Conservation (phyloP, 139 green algal species). For the Micromonas commoda region DNA sequence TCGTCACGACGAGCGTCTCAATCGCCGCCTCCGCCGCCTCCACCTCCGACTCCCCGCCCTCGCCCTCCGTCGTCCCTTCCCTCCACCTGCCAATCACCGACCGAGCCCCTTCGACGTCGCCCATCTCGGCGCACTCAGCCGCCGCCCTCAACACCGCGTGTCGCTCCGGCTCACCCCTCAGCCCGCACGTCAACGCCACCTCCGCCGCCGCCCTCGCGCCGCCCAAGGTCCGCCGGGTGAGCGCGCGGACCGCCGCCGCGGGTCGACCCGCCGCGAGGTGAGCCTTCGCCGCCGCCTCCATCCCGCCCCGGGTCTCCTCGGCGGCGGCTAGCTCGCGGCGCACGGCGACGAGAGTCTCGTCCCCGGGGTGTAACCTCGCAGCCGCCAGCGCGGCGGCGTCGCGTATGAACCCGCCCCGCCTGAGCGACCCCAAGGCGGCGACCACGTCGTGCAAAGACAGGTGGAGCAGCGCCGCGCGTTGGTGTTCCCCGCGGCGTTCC, state of each 20-base stretch:
- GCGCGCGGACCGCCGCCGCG: neutral
- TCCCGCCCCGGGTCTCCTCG: conserved; percentile 9
- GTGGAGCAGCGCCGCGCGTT: neutral
- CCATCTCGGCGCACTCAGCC: neutral
- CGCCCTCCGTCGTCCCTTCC: too few species aligned
- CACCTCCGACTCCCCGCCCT: too few species aligned
- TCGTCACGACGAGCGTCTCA: too few species aligned
- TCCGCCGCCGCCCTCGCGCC: neutral
- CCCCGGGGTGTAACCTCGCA: neutral
- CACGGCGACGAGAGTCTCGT: neutral
- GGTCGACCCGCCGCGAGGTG: neutral
- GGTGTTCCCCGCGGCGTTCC: neutral
- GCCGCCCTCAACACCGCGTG: neutral
- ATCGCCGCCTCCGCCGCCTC: too few species aligned
- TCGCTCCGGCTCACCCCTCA: neutral
- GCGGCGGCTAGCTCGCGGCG: neutral
- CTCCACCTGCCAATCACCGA: too few species aligned
- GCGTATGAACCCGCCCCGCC: neutral
- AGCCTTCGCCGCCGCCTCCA: conserved; percentile 15
- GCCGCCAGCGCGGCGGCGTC: conserved; percentile 9
- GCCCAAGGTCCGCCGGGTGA: neutral
- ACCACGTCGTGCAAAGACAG: conserved; percentile 2
- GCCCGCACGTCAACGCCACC: neutral
- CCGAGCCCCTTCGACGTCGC: neutral
- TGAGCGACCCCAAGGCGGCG: neutral